Evolutionary conservation across 768 basidiomycete species (phyloP).

Genomic region (Tricholoma sp.): DNA sequence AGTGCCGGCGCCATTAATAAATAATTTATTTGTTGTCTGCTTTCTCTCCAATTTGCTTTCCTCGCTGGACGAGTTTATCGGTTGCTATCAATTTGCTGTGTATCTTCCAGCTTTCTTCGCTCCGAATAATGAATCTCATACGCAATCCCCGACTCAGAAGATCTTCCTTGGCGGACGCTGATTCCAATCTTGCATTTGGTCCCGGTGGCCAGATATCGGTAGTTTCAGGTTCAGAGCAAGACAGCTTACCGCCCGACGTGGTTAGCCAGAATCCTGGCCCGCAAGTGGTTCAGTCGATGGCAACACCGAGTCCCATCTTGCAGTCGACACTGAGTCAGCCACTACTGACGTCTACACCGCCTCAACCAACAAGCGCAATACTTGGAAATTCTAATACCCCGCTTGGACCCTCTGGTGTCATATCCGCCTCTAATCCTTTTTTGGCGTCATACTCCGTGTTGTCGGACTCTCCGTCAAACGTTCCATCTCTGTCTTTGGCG

Average conservation of each 20-base stretch:
- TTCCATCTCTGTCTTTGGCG: background rate
- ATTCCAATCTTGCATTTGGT: slow-evolving; percentile 1
- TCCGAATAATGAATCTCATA: slow-evolving; percentile 2
- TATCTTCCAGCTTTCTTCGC: background rate
- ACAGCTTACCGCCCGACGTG: background rate
- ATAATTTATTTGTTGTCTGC: background rate
- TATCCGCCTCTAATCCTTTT: background rate
- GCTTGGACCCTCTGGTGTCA: background rate
- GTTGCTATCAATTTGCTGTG: background rate
- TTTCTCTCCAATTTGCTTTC: background rate
- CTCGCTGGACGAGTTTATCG: slow-evolving; percentile 17
- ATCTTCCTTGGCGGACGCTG: background rate
- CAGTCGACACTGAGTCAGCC: background rate
- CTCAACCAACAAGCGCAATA: background rate
- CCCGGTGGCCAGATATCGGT: slow-evolving; percentile 2
- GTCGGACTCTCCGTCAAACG: background rate
- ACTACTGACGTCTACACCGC: slow-evolving; percentile 2
- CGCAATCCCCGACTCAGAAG: background rate
- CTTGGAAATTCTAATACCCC: background rate
- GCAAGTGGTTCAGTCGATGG: slow-evolving; percentile 4
- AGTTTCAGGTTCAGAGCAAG: background rate
- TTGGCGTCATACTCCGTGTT: background rate
- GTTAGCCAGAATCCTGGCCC: background rate
- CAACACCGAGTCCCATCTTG: slow-evolving; percentile 4
- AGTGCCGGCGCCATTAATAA: no score